Evolutionary conservation across 768 basidiomycete species (phyloP).

Genomic region (Pulveroboletus ravenelii): DNA sequence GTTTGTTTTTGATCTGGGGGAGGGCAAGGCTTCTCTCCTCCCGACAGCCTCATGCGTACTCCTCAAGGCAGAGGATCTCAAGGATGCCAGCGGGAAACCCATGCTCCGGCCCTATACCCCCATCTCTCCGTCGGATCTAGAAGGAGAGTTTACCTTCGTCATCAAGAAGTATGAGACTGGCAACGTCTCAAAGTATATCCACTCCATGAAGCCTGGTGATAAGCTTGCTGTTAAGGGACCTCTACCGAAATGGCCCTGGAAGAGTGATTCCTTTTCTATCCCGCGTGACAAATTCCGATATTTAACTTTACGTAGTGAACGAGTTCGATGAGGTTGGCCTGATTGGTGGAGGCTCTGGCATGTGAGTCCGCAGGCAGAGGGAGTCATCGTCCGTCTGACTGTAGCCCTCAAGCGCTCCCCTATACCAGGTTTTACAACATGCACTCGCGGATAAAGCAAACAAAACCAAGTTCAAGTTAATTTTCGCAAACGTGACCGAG

Average conservation of each 20-base stretch:
- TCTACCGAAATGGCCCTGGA: slow-evolving; percentile 81
- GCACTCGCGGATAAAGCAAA: slow-evolving; percentile 70
- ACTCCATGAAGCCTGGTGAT: slow-evolving; percentile 76
- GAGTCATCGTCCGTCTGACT: neutral
- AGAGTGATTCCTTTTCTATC: slow-evolving; percentile 42
- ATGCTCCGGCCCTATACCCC: slow-evolving; percentile 93
- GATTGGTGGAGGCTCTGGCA: slow-evolving; percentile 92
- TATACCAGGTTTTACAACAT: slow-evolving; percentile 77
- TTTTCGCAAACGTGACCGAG: slow-evolving; percentile 89
- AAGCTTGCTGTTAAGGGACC: slow-evolving; percentile 88
- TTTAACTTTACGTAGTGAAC: slow-evolving; percentile 49
- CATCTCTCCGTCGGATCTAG: slow-evolving; percentile 67
- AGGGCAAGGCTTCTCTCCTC: slow-evolving; percentile 70
- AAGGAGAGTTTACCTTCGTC: slow-evolving; percentile 74
- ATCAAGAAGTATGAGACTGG: slow-evolving; percentile 85
- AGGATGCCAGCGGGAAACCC: slow-evolving; percentile 79
- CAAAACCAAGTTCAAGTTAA: slow-evolving; percentile 90
- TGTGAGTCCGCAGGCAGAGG: slow-evolving; percentile 43
- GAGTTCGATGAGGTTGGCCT: slow-evolving; percentile 82
- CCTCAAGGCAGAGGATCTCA: slow-evolving; percentile 68
- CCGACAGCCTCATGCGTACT: slow-evolving; percentile 77
- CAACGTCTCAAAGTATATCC: slow-evolving; percentile 80
- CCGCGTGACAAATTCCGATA: neutral
- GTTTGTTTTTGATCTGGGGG: slow-evolving; percentile 77
- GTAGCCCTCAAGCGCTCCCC: slow-evolving; percentile 55